Evolutionary conservation across 805 yeast genomes (phyloP).

Genomic region (Debaryomyces maramus): DNA sequence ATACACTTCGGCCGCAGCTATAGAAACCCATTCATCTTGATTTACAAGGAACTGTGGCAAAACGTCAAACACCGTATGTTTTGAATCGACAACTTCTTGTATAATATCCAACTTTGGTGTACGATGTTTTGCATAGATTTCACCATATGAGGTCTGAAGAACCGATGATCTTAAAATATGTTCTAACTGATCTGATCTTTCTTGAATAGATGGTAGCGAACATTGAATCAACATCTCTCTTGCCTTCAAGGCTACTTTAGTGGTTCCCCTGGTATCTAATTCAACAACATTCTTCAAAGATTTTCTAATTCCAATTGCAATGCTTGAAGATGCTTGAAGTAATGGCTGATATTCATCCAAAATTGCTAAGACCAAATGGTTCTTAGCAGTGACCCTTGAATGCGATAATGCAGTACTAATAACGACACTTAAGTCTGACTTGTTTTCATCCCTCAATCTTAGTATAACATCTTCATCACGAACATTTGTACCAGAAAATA

Average conservation of each 20-base stretch:
- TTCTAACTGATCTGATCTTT: conserved; percentile 95
- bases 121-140: conserved; percentile 69
- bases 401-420: conserved; percentile 79
- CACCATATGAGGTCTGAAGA: conserved; percentile 87
- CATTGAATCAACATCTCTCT: conserved; percentile 96
- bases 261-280: conserved; percentile 84
- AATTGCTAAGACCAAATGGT: conserved; percentile 83
- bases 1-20: conserved; percentile 97
- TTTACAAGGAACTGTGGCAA: conserved; percentile 86
- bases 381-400: conserved; percentile 89
- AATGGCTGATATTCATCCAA: conserved; percentile 78
- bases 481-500: conserved; percentile 72
- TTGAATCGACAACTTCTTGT: conserved; percentile 92
- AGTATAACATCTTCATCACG: conserved; percentile 90
- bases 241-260: conserved; percentile 92
- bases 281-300: conserved; percentile 80
- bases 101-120: conserved; percentile 79
- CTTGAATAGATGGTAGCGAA: conserved; percentile 92
- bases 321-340: conserved; percentile 67
- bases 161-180: conserved; percentile 92
- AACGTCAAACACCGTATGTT: conserved; percentile 94
- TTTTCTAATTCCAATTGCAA: conserved; percentile 66
- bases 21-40: conserved; percentile 80
- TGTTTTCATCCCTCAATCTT: conserved; percentile 83
- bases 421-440: conserved; percentile 71